phyloP scores from a whole-genome alignment of 331 rosid species.

The Rhamnella rubrinervis region DNA sequence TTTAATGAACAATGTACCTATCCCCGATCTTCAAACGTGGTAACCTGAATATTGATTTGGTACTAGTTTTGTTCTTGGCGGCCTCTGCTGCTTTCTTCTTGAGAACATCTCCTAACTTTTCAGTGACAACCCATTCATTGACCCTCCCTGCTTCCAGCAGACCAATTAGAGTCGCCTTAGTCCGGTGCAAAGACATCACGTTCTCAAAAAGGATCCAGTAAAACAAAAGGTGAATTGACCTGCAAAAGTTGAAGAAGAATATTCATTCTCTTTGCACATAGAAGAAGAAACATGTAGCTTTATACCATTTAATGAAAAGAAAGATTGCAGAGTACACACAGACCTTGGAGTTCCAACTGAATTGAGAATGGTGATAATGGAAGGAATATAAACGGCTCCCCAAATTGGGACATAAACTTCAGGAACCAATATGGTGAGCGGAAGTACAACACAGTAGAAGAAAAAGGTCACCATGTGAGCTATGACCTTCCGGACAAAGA shows the following conservation, averaged over 20 bases:
- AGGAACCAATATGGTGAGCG: slow-evolving; percentile 90
- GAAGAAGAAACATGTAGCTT: not conserved
- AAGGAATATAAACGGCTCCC: slow-evolving; percentile 99
- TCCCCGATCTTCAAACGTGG: slow-evolving; percentile 55
- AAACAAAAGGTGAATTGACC: slow-evolving; percentile 91
- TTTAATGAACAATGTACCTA: slow-evolving; percentile 43
- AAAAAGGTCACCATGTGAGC: slow-evolving; percentile 94
- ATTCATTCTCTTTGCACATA: not conserved
- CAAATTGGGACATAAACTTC: slow-evolving; percentile 97
- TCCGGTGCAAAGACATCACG: slow-evolving; percentile 92
- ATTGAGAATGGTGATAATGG: slow-evolving; percentile 90
- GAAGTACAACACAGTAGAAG: slow-evolving; percentile 94
- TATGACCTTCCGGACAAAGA: slow-evolving; percentile 88
- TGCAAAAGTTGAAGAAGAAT: slow-evolving; percentile 35
- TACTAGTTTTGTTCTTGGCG: slow-evolving; percentile 55
- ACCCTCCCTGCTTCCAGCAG: slow-evolving; percentile 74
- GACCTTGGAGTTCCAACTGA: slow-evolving; percentile 99
- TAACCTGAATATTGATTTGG: slow-evolving; percentile 43
- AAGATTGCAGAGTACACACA: not conserved
- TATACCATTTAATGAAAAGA: not conserved
- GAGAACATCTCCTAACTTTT: slow-evolving; percentile 74
- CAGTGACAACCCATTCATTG: slow-evolving; percentile 95
- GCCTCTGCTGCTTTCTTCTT: slow-evolving; percentile 69
- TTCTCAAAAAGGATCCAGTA: slow-evolving; percentile 99
- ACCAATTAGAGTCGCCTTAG: slow-evolving; percentile 83